Percentiles rank a stretch among this genome's conserved stretches.
phyloP scores from a whole-genome alignment of 1,284 basidiomycete species.

The Cutaneotrichosporon dermatis region DNA sequence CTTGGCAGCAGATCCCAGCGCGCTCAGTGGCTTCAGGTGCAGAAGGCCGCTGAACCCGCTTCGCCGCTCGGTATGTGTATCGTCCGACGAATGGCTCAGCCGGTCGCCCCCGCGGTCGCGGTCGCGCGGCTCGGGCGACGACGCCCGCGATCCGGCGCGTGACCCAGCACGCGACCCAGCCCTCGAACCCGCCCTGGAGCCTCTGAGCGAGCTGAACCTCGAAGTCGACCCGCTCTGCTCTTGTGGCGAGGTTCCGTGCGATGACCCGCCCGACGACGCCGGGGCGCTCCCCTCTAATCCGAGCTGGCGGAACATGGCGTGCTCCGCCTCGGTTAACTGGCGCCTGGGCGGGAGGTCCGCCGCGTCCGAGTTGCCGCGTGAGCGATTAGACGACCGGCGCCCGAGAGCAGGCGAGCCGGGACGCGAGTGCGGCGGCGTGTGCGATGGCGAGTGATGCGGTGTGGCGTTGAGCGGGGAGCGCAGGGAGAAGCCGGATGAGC shows the following conservation, averaged over 20 bases:
- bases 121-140: constrained; percentile 43
- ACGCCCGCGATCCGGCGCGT: constrained; percentile 51
- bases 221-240: neutral
- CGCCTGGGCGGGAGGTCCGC: constrained; percentile 45
- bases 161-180: constrained; percentile 45
- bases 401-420: constrained; percentile 33
- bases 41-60: constrained; percentile 22
- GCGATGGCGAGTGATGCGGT: constrained; percentile 22
- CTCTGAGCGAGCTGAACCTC: constrained; percentile 13
- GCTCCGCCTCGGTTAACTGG: constrained; percentile 66
- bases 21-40: constrained; percentile 19
- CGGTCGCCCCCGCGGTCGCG: neutral
- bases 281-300: constrained; percentile 32
- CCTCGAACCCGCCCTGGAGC: constrained; percentile 11
- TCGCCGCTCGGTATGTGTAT: neutral
- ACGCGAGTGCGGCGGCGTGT: constrained; percentile 35
- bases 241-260: neutral
- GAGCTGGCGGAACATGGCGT: constrained; percentile 68
- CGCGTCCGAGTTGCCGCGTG: constrained; percentile 1
- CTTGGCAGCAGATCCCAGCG: constrained; percentile 8
- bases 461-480: constrained; percentile 12
- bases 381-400: neutral
- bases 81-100: neutral
- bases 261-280: neutral
- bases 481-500: constrained; percentile 22